Base-by-base conservation (phyloP, 2,329 filamentous ascomycete species). In the Colletotrichum siamense region DNA sequence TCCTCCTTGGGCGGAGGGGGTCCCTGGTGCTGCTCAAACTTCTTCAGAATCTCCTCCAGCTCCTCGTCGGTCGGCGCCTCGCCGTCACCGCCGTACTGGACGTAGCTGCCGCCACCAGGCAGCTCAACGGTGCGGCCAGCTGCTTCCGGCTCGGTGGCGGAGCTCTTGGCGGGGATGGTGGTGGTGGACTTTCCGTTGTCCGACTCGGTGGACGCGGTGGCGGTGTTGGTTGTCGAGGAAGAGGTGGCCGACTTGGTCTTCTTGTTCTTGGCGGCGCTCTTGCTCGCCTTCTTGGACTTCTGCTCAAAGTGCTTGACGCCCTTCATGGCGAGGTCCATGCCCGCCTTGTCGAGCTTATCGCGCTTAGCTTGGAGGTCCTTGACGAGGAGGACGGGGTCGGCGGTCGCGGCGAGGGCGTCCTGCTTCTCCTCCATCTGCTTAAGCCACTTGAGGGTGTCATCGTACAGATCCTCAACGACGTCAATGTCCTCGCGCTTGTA, bases 401-500 rank as follows among this genome's bases (percentile, higher is more conserved):
- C 95, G 3, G 92, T 92, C 3, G 88, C 86, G 18, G 89, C 87
- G 5, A 98, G 91, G 79, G 92, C 93, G 34, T 92, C 91, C 84
- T 99, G 96, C 79, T 91, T 90, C 4, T 89, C 87, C 64, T 95
- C 86, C 82, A 94, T 94, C 78, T 94, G 91, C 36, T 92, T 90
- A 24, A 99, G 89, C 96, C 96, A 99, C 24, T 90, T 88, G 18
- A 89, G 86, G 22, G 93, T 91, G 16, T 91, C 89, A 32, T 92
- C 90, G 81, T 93, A 91, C 22, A 92, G 86, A 13, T 91, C 88
- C 68, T 93, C 90, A 28, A 97, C 87, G 64, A 89, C 87, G 57
- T 90, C 88, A 36, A 98, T 87, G 81, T 99, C 96, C 34, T 94
- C 91, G 10, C 92, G 86, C 1, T 90, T 93, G 86, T 98, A 98